These are phyloP conservation scores for Sugiyamaella xylanicola DNA, from an alignment of 1,139 yeast genomes.

Conservation along the genomic window DNA sequence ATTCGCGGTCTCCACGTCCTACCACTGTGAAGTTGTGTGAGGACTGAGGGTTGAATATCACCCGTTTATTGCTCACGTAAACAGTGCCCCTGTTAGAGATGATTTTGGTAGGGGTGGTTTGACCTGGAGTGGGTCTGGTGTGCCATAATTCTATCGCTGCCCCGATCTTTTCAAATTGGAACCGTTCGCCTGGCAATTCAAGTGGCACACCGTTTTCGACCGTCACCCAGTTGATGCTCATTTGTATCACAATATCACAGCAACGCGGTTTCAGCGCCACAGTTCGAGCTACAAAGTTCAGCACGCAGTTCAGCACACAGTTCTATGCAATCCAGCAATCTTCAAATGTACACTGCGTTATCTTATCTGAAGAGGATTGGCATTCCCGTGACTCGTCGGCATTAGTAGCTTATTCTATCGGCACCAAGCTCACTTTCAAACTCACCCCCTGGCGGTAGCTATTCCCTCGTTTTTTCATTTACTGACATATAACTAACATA, in stretches of 20 bases:
- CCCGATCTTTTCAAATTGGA: slow-evolving; percentile 20
- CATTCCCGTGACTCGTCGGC: no score
- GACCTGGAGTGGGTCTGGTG: slow-evolving; percentile 10
- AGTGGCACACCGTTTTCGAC: slow-evolving; percentile 29
- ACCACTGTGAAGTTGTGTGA: slow-evolving; percentile 34
- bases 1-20: slow-evolving; percentile 38
- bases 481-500: no score
- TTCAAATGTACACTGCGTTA: no score
- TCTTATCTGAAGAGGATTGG: no score
- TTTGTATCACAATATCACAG: no score
- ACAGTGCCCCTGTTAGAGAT: slow-evolving; percentile 22
- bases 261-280: no score
- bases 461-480: no score
- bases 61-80: slow-evolving; percentile 28
- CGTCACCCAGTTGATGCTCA: slow-evolving; percentile 37
- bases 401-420: no score
- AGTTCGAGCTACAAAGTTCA: no score
- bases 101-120: slow-evolving; percentile 3
- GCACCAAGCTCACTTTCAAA: no score
- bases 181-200: slow-evolving; percentile 32
- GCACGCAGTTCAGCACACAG: not conserved
- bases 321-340: no score
- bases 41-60: slow-evolving; percentile 24
- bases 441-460: no score
- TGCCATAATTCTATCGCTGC: slow-evolving; percentile 11